These are phyloP conservation scores for Kodamaea derodonti DNA, from an alignment of 1,139 yeast genomes.

Conservation along the genomic window DNA sequence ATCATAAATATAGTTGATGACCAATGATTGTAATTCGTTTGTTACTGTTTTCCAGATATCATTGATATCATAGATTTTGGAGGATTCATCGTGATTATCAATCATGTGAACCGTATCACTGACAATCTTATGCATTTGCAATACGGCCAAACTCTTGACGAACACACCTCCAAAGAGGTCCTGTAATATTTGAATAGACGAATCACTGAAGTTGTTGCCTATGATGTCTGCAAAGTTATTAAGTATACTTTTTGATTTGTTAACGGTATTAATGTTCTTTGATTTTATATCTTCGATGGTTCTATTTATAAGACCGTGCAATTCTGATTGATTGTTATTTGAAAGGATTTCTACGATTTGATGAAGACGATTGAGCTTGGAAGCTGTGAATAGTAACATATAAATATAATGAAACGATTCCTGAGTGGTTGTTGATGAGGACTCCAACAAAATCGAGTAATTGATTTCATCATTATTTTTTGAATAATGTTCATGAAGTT, in stretches of 20 bases:
- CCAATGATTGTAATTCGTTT: constrained; percentile 53
- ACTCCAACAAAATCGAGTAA: constrained; percentile 28
- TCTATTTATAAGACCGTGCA: constrained; percentile 51
- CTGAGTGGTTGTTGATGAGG: constrained; percentile 26
- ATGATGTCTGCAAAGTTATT: constrained; percentile 16
- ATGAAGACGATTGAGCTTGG: constrained; percentile 60
- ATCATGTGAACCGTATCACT: constrained; percentile 43
- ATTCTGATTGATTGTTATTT: constrained; percentile 40
- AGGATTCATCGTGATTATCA: constrained; percentile 3
- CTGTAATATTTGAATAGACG: constrained; percentile 56
- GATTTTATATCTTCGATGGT: constrained; percentile 63
- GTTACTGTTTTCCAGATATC: constrained; percentile 58
- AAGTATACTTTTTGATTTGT: constrained; percentile 29
- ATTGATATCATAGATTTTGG: constrained; percentile 31
- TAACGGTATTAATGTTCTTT: constrained; percentile 31
- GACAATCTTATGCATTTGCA: constrained; percentile 70
- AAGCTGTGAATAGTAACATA: constrained; percentile 54
- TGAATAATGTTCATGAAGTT: constrained; percentile 25
- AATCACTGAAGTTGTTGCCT: constrained; percentile 36
- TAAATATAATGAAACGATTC: constrained; percentile 57
- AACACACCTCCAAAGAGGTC: constrained; percentile 71
- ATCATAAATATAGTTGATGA: constrained; percentile 52
- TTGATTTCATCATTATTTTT: constrained; percentile 22
- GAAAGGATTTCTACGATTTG: constrained; percentile 55
- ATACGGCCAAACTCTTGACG: constrained; percentile 54